Percentiles rank a stretch among this genome's conserved stretches.
phyloP scores from a whole-genome alignment of 225 moss, liverwort and hornwort species.

The Pleurozium schreberi region DNA sequence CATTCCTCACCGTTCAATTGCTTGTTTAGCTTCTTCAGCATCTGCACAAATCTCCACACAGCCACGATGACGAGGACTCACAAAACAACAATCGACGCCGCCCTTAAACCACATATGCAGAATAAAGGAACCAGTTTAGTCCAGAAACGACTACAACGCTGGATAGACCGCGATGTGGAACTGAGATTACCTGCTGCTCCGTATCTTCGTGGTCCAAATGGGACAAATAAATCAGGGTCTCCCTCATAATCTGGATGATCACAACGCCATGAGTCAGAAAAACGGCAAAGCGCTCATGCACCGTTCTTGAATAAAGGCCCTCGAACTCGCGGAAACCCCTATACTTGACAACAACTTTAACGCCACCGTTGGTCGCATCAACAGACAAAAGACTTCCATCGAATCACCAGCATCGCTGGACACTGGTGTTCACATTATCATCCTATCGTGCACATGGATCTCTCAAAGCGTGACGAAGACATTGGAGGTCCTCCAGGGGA shows the following conservation, averaged over 20 bases:
- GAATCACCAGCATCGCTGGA: background rate
- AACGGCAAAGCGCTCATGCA: background rate
- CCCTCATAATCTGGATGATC: conserved; percentile 81
- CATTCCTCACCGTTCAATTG: conserved; percentile 95
- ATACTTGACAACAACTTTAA: background rate
- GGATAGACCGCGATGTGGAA: background rate
- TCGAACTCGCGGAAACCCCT: background rate
- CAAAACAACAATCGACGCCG: background rate
- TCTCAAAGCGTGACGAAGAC: background rate
- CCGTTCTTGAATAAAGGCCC: background rate
- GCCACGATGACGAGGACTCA: background rate
- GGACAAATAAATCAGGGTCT: conserved; percentile 92
- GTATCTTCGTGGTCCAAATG: conserved; percentile 98
- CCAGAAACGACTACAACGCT: background rate
- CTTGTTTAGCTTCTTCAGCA: conserved; percentile 89
- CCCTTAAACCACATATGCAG: background rate
- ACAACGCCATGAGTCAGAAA: background rate
- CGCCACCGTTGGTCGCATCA: background rate
- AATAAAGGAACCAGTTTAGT: background rate
- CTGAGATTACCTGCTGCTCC: conserved; percentile 62
- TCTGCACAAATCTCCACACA: conserved; percentile 25
- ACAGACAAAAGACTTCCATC: background rate
- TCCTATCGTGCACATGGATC: background rate
- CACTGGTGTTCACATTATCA: background rate
- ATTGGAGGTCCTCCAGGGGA: background rate